phyloP scores from a whole-genome alignment of 345 rosid species.

The Eucalyptus polyanthemos region DNA sequence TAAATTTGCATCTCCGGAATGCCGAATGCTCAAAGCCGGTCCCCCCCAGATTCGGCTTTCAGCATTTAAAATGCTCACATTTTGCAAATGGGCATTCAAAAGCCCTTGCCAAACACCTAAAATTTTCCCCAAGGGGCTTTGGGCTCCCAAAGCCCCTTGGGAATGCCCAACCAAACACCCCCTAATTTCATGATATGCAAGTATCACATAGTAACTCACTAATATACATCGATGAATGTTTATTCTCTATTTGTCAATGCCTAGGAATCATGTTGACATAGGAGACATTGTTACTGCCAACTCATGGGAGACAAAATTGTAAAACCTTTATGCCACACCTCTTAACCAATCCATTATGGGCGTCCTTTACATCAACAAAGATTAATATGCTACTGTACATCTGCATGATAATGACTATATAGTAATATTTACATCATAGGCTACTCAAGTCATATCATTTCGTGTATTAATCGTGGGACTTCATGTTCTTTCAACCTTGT shows the following conservation, averaged over 20 bases:
- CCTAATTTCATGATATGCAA: not conserved
- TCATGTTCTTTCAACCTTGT: not conserved
- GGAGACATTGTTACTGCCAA: not conserved
- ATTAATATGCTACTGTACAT: not conserved
- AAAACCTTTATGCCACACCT: not conserved
- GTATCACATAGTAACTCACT: not conserved
- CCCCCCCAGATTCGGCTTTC: too few relatives aligned
- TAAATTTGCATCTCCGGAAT: too few relatives aligned
- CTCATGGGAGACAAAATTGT: not conserved
- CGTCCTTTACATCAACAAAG: not conserved
- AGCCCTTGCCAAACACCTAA: too few relatives aligned
- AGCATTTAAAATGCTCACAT: too few relatives aligned
- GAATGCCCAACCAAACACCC: too few relatives aligned
- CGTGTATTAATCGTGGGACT: not conserved
- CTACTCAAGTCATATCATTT: not conserved
- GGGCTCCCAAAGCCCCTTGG: too few relatives aligned
- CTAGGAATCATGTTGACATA: not conserved
- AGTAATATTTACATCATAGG: not conserved
- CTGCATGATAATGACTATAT: not conserved
- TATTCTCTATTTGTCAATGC: too few relatives aligned
- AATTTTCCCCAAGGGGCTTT: too few relatives aligned
- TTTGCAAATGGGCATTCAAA: too few relatives aligned
- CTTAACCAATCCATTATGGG: not conserved
- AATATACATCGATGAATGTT: not conserved
- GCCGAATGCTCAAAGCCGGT: too few relatives aligned